These are phyloP conservation scores for Fusarium acutatum DNA, from an alignment of 2,329 filamentous ascomycete species.

Conservation along the genomic window DNA sequence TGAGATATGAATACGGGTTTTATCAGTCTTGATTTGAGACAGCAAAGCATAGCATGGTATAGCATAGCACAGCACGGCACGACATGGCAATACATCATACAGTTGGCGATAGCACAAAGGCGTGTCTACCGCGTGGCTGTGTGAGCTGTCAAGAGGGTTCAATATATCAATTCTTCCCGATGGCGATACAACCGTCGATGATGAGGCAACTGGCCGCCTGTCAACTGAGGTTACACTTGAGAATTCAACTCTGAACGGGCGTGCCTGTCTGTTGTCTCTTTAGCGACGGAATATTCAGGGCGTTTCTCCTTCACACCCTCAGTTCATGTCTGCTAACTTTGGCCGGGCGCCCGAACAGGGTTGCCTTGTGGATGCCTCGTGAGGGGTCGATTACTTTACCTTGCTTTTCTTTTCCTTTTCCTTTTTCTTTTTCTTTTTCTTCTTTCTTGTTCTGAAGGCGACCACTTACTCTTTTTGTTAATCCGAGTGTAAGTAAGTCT, in stretches of 20 bases:
- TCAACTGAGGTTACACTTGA: constrained; percentile 12
- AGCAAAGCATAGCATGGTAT: background rate
- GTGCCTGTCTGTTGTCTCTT: background rate
- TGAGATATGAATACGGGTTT: background rate
- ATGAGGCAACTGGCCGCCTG: constrained; percentile 20
- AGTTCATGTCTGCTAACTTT: background rate
- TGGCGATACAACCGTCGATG: background rate
- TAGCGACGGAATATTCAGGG: background rate
- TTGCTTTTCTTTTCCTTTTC: background rate
- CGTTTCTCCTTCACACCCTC: constrained; percentile 13
- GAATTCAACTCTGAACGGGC: background rate
- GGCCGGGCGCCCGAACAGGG: constrained; percentile 3
- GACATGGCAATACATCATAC: background rate
- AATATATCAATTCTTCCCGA: background rate
- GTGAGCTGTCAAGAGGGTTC: constrained; percentile 8
- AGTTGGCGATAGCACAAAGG: background rate
- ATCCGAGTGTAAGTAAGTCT: background rate
- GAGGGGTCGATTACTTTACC: background rate
- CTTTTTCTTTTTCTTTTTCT: background rate
- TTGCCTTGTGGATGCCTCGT: constrained; percentile 17
- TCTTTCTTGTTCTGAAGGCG: background rate
- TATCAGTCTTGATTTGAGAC: background rate
- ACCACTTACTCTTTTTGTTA: background rate
- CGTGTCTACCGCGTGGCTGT: constrained; percentile 19
- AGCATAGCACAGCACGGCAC: background rate